Evolutionary conservation across 2,329 filamentous ascomycete species (phyloP), one percentile per base, ranked within the genome.

Genomic region (Apiospora arundinis): DNA sequence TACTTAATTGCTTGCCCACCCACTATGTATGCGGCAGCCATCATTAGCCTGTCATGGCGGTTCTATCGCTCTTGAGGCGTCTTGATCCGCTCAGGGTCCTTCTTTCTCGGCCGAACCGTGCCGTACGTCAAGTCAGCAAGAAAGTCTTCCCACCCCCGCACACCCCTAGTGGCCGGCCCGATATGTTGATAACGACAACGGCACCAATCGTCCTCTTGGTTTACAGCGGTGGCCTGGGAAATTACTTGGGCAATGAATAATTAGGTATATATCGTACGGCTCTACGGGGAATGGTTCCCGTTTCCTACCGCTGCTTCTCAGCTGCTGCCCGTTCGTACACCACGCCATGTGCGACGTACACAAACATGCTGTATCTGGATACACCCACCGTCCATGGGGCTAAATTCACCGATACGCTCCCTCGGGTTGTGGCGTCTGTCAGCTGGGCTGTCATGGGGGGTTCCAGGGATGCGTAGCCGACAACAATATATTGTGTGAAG

Each of bases 371-470:
- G 56, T 63, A 40, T 63, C 56, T 63, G 9, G 28, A 37, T 40
- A 40, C 56, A 40, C 32, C 5, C 32, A 23, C 28, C 21, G 32
- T 11, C 56, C 56, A 63, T n/a, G 32, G 48, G 48, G 56, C 56
- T 63, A 63, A 40, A 63, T 40, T 63, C 56, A 23, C 56, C 56
- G 56, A 63, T 63, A 40, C 56, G 56, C 32, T 40, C 56, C 21
- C 32, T 40, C 56, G 28, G 56, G 18, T 63, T 23, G 56, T 63
- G 56, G 56, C 32, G 56, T 37, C 56, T 63, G 56, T 63, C 56
- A 63, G 56, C 56, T 63, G 18, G 52, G 52, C 56, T 63, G 56
- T 14, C 28, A 37, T 18, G 52, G 28, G 9, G 8, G 40, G 40
- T 42, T 32, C 25, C 32, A 40, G 56, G 56, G 32, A 63, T 40